Conservation (phyloP, 1,284 basidiomycete species). For the Leccinum subatratum region DNA sequence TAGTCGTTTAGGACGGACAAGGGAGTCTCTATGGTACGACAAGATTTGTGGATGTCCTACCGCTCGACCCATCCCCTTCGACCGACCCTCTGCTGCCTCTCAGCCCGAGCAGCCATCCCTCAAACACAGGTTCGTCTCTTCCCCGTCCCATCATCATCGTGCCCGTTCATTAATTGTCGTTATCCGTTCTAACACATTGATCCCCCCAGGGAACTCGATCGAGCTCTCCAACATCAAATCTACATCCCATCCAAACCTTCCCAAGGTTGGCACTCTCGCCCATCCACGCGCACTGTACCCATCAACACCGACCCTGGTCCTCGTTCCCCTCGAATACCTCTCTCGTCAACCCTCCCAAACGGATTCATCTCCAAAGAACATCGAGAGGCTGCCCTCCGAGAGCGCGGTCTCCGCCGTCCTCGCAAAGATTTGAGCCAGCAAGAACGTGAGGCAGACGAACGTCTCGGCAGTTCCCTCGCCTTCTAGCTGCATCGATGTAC, state of each 20-base stretch:
- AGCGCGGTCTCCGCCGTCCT: conserved; percentile 49
- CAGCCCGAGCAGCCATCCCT: conserved; percentile 1
- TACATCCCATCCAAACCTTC: conserved; percentile 16
- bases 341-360: conserved; percentile 24
- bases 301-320: neutral
- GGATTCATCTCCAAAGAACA: conserved; percentile 21
- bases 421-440: conserved; percentile 44
- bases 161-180: neutral
- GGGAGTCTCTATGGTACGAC: conserved; percentile 67
- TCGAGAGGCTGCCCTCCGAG: conserved; percentile 51
- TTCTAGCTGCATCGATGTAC: neutral
- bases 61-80: conserved; percentile 41
- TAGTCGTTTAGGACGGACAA: conserved; percentile 68
- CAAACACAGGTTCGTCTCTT: conserved; percentile 17
- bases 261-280: conserved; percentile 12
- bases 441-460: conserved; percentile 43
- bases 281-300: conserved; percentile 15
- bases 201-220: conserved; percentile 1
- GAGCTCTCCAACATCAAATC: conserved; percentile 16
- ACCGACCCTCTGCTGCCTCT: conserved; percentile 1
- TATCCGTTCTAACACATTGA: conserved; percentile 12
- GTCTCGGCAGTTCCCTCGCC: conserved; percentile 31
- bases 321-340: conserved; percentile 7
- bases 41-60: conserved; percentile 70
- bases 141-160: neutral